phyloP scores from a whole-genome alignment of 805 yeast genomes.

The Hyphopichia homilentoma region DNA sequence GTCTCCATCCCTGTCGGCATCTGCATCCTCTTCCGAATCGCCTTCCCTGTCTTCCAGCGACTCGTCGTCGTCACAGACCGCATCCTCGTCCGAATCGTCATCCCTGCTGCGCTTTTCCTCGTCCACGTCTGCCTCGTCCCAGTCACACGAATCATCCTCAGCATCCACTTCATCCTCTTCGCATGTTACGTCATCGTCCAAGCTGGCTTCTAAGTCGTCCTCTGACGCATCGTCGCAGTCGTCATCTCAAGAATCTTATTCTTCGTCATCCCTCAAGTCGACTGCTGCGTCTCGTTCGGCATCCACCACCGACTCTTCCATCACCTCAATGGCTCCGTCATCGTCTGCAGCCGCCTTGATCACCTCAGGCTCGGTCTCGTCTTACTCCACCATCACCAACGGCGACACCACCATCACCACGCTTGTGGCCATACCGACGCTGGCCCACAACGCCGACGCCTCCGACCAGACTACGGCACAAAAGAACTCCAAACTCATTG shows the following conservation, averaged over 20 bases:
- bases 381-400: constrained; percentile 6
- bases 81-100: background rate
- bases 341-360: background rate
- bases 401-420: constrained; percentile 39
- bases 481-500: constrained; percentile 34
- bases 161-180: background rate
- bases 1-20: constrained; percentile 7
- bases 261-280: background rate
- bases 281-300: background rate
- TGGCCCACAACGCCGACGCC: constrained; percentile 14
- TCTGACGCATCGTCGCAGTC: background rate
- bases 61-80: constrained; percentile 5
- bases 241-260: background rate
- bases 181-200: background rate
- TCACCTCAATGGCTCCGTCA: background rate
- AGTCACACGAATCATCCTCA: background rate
- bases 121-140: constrained; percentile 1
- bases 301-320: background rate
- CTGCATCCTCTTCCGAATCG: constrained; percentile 7
- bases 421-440: constrained; percentile 35
- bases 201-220: background rate
- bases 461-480: constrained; percentile 11
- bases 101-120: too few species aligned
- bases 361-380: background rate
- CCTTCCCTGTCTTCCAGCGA: constrained; percentile 7